Evolutionary conservation across 805 yeast species (phyloP).

Genomic region (Metschnikowia gelsemii): DNA sequence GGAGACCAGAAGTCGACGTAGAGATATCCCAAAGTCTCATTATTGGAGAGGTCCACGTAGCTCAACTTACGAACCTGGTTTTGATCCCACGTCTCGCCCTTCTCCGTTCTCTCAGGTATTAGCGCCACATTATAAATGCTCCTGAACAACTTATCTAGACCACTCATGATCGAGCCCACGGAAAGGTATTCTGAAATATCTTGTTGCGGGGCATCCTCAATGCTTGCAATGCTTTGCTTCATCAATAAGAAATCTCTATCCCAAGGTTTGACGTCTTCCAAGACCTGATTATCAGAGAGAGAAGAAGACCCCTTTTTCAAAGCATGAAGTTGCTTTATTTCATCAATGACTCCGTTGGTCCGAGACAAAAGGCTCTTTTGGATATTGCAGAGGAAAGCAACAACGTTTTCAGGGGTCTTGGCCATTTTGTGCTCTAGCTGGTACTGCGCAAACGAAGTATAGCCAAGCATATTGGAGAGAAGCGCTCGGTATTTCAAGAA

Average conservation of each 20-base stretch:
- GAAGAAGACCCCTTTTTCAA: slow-evolving; percentile 21
- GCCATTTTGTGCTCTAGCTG: slow-evolving; percentile 92
- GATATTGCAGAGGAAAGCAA: slow-evolving; percentile 61
- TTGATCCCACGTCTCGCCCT: slow-evolving; percentile 83
- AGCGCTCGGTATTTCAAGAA: slow-evolving; percentile 66
- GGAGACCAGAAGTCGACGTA: slow-evolving; percentile 87
- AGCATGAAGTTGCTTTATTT: slow-evolving; percentile 50
- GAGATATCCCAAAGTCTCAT: slow-evolving; percentile 67
- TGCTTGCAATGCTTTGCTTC: slow-evolving; percentile 18
- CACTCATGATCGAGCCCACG: slow-evolving; percentile 81
- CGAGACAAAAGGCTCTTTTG: slow-evolving; percentile 44
- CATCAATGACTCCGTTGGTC: slow-evolving; percentile 50
- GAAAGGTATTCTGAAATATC: slow-evolving; percentile 74
- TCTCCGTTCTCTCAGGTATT: slow-evolving; percentile 57
- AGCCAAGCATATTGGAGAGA: slow-evolving; percentile 72
- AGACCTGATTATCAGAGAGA: slow-evolving; percentile 37
- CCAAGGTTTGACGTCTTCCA: slow-evolving; percentile 73
- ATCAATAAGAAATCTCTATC: slow-evolving; percentile 69
- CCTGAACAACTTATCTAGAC: slow-evolving; percentile 69
- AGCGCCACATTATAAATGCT: slow-evolving; percentile 75
- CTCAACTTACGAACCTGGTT: slow-evolving; percentile 78
- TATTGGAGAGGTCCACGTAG: slow-evolving; percentile 58
- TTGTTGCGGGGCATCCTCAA: slow-evolving; percentile 31
- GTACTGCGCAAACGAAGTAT: slow-evolving; percentile 68
- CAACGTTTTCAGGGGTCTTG: slow-evolving; percentile 70